phyloP scores from a whole-genome alignment of 208 protist genomes.

The Blastocrithidia nonstop region DNA sequence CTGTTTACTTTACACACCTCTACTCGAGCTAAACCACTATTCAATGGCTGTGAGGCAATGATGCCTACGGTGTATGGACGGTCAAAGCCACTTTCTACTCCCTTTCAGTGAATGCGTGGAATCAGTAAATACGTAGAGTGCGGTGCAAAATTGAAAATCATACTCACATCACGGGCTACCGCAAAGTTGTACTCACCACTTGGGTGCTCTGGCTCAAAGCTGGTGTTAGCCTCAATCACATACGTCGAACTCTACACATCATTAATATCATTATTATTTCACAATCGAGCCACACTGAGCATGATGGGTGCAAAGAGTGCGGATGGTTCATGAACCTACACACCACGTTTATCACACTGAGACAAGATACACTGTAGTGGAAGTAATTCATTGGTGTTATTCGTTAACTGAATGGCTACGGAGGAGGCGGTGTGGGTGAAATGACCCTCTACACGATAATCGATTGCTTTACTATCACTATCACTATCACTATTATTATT shows the following conservation, averaged over 20 bases:
- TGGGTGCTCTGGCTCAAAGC: constrained; percentile 14
- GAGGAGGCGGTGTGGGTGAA: constrained; percentile 24
- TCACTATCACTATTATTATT: too few relatives aligned
- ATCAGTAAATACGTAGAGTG: constrained; percentile 34
- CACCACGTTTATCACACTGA: constrained; percentile 56
- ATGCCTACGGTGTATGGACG: too few relatives aligned
- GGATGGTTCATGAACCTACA: constrained; percentile 6
- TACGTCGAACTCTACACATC: not conserved
- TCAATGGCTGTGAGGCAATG: too few relatives aligned
- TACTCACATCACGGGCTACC: constrained; percentile 30
- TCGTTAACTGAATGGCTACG: constrained; percentile 33
- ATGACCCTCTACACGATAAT: constrained; percentile 38
- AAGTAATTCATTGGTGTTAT: constrained; percentile 13
- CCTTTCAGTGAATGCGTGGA: constrained; percentile 37
- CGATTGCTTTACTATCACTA: constrained; percentile 2
- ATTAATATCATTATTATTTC: constrained; percentile 1
- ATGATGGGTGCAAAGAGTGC: constrained; percentile 30
- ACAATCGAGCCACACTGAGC: constrained; percentile 19
- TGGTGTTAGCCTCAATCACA: constrained; percentile 14
- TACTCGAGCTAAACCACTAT: too few relatives aligned
- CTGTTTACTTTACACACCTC: too few relatives aligned
- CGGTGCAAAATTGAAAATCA: constrained; percentile 38
- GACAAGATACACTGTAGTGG: constrained; percentile 34
- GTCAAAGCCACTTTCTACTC: too few relatives aligned
- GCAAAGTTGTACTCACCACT: constrained; percentile 31